Evolutionary conservation across 2,329 filamentous ascomycete species (phyloP).

Genomic region (Teratosphaeria gauchensis): DNA sequence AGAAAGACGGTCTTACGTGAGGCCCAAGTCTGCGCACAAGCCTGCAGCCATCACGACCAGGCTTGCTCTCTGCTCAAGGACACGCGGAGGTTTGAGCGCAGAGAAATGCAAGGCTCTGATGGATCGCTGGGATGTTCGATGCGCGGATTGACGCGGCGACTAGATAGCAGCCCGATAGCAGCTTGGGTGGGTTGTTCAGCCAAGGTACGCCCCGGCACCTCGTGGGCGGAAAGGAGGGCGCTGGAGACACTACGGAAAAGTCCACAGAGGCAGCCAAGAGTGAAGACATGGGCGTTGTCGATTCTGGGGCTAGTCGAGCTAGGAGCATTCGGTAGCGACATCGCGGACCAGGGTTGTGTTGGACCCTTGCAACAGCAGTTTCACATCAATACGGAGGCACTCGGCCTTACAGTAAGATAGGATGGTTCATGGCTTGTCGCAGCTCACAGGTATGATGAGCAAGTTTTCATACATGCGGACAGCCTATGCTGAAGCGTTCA

Average conservation of each 20-base stretch:
- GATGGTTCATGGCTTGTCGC: not conserved
- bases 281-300: not conserved
- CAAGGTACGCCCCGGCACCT: constrained; percentile 1
- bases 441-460: not conserved
- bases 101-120: not conserved
- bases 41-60: not conserved
- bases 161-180: not conserved
- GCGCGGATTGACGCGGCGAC: constrained; percentile 4
- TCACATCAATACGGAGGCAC: not conserved
- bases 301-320: not conserved
- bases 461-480: not conserved
- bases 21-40: constrained; percentile 1
- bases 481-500: not conserved
- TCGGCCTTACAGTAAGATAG: not conserved
- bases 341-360: not conserved
- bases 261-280: not conserved
- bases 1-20: not conserved
- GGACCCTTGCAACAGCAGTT: not conserved
- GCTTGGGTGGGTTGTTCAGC: not conserved
- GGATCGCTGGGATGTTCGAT: constrained; percentile 1
- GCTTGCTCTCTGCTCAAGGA: not conserved
- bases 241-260: not conserved
- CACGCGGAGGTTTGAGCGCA: not conserved
- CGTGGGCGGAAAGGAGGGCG: not conserved
- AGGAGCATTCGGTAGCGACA: not conserved